Base-by-base conservation (phyloP, 1,284 basidiomycete species). In the Tilletia horrida region DNA sequence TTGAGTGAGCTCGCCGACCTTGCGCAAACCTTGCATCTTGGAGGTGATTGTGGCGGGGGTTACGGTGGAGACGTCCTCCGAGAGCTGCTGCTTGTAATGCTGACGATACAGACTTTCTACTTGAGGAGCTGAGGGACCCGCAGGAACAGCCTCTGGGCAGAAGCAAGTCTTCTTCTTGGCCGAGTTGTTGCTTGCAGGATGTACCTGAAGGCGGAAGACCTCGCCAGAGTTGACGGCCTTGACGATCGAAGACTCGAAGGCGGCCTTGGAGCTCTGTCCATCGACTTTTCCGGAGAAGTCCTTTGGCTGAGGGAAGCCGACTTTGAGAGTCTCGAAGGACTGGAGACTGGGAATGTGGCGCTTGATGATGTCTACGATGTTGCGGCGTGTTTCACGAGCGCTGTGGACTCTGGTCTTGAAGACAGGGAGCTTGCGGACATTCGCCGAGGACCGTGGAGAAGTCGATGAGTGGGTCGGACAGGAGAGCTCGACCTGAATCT, bases 321-420 rank as follows among this genome's bases (percentile, higher is more conserved):
- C n/a, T 2, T 14, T 25, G 55, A 59, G 55, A 21, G 27, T 40
- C 9, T 29, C 27, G 55, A 35, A 59, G 29, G 9, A 18, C 14
- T 29, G 27, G 55, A 59, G 55, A 14, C 27, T 29, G 55, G 55
- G 55, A 13, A 59, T 40, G 31, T 59, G 55, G 9, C 31, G 27
- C 55, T 59, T 59, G 55, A 59, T 25, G 29, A 29, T 40, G 55
- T 59, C 55, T 25, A 21, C 13, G 29, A 59, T 59, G 55, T 31
- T 35, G 55, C 55, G 55, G 3, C 55, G 55, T 4, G 55, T 29
- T 11, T 35, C 29, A 13, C 55, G 27, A 18, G 55, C 55, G 9
- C 27, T 18, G 27, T 16, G 9, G 55, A 59, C 55, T 25, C 55
- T 25, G 13, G 55, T 35, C 27, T 59, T 59, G 55, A 59, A 59